A percentile compares a stretch with the other conserved stretches of the same genome.
phyloP scores from a whole-genome alignment of 768 basidiomycete species.

The Melanogaster broomeanus region DNA sequence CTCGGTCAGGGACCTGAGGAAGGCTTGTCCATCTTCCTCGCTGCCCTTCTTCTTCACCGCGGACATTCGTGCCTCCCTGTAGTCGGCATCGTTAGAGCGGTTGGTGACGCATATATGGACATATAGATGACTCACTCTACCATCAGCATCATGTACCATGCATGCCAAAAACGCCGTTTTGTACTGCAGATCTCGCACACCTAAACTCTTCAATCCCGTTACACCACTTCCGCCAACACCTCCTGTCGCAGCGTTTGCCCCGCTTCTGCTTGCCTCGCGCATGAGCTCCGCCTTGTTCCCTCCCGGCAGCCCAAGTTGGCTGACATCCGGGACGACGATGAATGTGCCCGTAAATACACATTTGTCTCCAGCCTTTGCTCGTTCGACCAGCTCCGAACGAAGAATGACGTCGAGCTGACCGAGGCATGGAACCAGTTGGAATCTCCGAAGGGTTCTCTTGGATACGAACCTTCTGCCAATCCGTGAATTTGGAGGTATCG shows the following conservation, averaged over 20 bases:
- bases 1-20: slow-evolving; percentile 86
- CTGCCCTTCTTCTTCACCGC: slow-evolving; percentile 85
- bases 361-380: slow-evolving; percentile 99
- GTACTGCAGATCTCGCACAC: slow-evolving; percentile 94
- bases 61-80: slow-evolving; percentile 83
- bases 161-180: slow-evolving; percentile 99
- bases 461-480: slow-evolving; percentile 99
- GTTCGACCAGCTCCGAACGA: slow-evolving; percentile 92
- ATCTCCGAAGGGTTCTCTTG: slow-evolving; percentile 99
- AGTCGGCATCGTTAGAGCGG: slow-evolving; percentile 1
- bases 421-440: slow-evolving; percentile 97
- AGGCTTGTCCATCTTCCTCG: slow-evolving; percentile 78
- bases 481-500: slow-evolving; percentile 94
- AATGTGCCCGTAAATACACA: slow-evolving; percentile 98
- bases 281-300: slow-evolving; percentile 91
- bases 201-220: slow-evolving; percentile 92
- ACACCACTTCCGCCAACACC: slow-evolving; percentile 80
- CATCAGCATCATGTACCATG: slow-evolving; percentile 93
- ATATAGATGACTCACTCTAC: slow-evolving; percentile 58
- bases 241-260: slow-evolving; percentile 58
- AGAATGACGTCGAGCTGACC: slow-evolving; percentile 95
- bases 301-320: slow-evolving; percentile 92
- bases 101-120: background rate
- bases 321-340: slow-evolving; percentile 98
- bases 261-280: slow-evolving; percentile 75